A percentile compares a stretch with the other conserved stretches of the same genome.
These are phyloP conservation scores for Podospora fimiseda DNA, from an alignment of 495 filamentous ascomycete species.

Conservation along the genomic window DNA sequence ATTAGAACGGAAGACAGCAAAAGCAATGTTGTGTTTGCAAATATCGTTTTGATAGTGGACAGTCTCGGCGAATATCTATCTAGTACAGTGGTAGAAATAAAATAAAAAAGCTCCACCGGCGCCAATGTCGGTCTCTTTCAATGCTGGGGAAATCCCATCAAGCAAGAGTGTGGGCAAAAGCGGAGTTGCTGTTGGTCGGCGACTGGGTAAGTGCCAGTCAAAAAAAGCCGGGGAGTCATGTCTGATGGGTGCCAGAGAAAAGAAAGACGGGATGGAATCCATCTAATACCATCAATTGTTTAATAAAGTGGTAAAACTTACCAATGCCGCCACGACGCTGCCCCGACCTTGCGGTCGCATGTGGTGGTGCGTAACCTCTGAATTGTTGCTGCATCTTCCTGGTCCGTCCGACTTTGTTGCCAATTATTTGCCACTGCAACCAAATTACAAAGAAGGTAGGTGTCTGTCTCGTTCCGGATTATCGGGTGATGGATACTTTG, in stretches of 20 bases:
- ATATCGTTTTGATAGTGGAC: neutral
- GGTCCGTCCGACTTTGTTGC: no score
- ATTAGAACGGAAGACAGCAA: conserved; percentile 4
- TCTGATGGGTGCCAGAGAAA: no score
- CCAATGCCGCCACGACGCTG: conserved; percentile 44
- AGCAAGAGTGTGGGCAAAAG: neutral
- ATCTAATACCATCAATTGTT: no score
- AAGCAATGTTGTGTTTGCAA: neutral
- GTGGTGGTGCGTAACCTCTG: conserved; percentile 41
- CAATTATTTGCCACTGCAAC: no score
- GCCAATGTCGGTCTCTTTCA: neutral
- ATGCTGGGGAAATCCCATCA: neutral
- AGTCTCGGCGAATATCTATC: neutral
- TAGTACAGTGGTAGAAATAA: neutral
- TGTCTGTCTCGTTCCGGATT: neutral
- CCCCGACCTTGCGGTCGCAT: conserved; percentile 24
- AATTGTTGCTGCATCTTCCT: conserved; percentile 25
- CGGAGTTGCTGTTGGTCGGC: neutral
- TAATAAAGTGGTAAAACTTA: conserved; percentile 25
- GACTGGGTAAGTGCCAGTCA: neutral
- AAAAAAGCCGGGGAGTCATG: neutral
- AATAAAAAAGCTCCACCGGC: neutral
- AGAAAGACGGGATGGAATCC: conserved; percentile 2
- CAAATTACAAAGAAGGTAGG: no score
- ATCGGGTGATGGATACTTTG: neutral